These are phyloP conservation scores for Neophaeococcomyces mojaviensis DNA, from an alignment of 2,329 filamentous ascomycete species.

Conservation along the genomic window DNA sequence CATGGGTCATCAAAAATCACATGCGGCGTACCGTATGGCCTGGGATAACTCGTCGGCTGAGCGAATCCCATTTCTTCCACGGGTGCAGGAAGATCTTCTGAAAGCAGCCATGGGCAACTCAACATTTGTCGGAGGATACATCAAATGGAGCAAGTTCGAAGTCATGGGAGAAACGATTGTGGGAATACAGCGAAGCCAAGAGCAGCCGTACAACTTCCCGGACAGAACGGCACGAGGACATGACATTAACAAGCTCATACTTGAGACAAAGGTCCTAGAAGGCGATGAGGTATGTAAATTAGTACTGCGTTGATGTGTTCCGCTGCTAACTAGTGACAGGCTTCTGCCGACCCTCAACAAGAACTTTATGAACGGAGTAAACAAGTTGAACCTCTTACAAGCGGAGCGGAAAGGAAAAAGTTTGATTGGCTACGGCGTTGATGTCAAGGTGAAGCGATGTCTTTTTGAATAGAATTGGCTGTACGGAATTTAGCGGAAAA, in stretches of 20 bases:
- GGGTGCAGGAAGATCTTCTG: slow-evolving; percentile 82
- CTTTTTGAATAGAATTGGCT: neutral
- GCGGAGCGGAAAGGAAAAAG: slow-evolving; percentile 33
- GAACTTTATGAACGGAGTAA: slow-evolving; percentile 51
- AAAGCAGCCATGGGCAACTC: slow-evolving; percentile 86
- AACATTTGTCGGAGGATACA: slow-evolving; percentile 72
- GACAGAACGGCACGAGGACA: slow-evolving; percentile 48
- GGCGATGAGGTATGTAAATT: slow-evolving; percentile 70
- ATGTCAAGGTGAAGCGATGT: neutral
- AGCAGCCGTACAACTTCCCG: slow-evolving; percentile 65
- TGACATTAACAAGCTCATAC: slow-evolving; percentile 62
- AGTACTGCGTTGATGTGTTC: neutral
- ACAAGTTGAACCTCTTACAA: slow-evolving; percentile 40
- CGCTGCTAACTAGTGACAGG: slow-evolving; percentile 32
- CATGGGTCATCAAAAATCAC: slow-evolving; percentile 87
- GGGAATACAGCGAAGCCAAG: slow-evolving; percentile 85
- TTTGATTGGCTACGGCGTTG: slow-evolving; percentile 36
- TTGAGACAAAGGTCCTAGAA: slow-evolving; percentile 72
- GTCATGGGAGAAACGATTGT: slow-evolving; percentile 87
- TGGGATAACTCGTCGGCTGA: slow-evolving; percentile 93
- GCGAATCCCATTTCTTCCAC: slow-evolving; percentile 85
- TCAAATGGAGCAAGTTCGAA: slow-evolving; percentile 99
- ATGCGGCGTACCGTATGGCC: slow-evolving; percentile 90
- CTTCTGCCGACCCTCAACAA: slow-evolving; percentile 27
- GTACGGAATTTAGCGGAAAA: neutral